A percentile compares a stretch with the other conserved stretches of the same genome.
Conservation (phyloP, 257 asterid species). For the Ilex aquifolium region DNA sequence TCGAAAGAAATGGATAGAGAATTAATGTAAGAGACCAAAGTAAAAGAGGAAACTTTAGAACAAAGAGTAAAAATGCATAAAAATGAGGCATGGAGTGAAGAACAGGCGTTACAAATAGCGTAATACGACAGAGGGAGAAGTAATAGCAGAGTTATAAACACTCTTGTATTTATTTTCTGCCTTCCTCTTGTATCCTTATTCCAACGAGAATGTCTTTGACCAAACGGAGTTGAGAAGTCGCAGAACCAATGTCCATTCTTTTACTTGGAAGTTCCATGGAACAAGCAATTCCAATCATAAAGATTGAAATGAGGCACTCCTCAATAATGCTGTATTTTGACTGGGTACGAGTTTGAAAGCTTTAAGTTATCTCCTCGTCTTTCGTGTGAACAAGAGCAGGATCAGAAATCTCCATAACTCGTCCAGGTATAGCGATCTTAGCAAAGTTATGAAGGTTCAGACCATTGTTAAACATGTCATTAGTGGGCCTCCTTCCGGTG, state of each 20-base stretch:
- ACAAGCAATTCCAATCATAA: too few species aligned
- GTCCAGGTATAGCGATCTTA: background rate
- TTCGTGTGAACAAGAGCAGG: background rate
- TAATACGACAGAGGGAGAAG: too few species aligned
- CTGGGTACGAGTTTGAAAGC: too few species aligned
- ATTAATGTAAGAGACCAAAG: too few species aligned
- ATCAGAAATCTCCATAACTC: background rate
- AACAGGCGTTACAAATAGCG: too few species aligned
- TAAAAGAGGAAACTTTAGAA: too few species aligned
- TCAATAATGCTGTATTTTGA: background rate
- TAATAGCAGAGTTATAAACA: too few species aligned
- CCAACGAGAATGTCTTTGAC: slow-evolving; percentile 3
- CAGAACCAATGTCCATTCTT: slow-evolving; percentile 27
- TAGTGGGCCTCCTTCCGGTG: background rate
- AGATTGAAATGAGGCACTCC: slow-evolving; percentile 11
- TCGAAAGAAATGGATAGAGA: too few species aligned
- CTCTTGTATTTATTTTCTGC: too few species aligned
- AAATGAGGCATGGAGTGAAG: too few species aligned
- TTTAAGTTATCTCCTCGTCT: too few species aligned
- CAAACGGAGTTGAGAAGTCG: slow-evolving; percentile 6
- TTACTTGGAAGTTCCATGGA: slow-evolving; percentile 15
- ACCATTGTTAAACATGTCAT: background rate
- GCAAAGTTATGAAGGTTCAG: background rate
- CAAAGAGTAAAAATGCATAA: too few species aligned
- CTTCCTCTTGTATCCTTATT: background rate